Evolutionary conservation across 371 early-diverging fungal species (phyloP).

Genomic region (Sanchytrium tribonematis): DNA sequence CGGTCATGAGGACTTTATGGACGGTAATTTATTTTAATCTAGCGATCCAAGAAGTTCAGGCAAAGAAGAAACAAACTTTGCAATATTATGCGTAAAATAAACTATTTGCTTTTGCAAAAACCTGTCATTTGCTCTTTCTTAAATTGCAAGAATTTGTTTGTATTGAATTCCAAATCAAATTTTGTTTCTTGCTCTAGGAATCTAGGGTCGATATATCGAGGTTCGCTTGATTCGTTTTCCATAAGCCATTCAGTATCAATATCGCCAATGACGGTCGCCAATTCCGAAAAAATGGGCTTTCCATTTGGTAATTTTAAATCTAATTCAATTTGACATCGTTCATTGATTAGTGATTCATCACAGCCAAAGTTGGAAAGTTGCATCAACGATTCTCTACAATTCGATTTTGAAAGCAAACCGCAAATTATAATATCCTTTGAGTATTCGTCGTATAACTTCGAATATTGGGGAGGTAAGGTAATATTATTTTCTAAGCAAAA

Average conservation of each 20-base stretch:
- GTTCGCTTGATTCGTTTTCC: too few relatives aligned
- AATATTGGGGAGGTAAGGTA: background rate
- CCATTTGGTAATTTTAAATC: too few relatives aligned
- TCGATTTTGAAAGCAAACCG: background rate
- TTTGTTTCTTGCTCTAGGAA: too few relatives aligned
- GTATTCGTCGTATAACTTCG: background rate
- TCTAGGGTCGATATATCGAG: too few relatives aligned
- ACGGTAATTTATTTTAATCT: constrained; percentile 25
- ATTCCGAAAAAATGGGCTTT: too few relatives aligned
- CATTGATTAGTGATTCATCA: background rate
- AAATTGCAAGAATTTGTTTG: too few relatives aligned
- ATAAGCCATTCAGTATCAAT: too few relatives aligned
- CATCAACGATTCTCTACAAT: background rate
- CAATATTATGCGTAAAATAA: constrained; percentile 22
- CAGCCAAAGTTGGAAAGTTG: background rate
- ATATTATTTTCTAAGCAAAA: background rate
- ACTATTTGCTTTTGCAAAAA: too few relatives aligned
- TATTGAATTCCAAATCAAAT: too few relatives aligned
- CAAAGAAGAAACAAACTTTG: constrained; percentile 83
- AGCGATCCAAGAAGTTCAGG: constrained; percentile 95
- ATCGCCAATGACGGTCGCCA: too few relatives aligned
- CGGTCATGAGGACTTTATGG: constrained; percentile 96
- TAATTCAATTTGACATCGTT: too few relatives aligned
- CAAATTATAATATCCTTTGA: background rate
- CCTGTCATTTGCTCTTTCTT: too few relatives aligned